These are phyloP conservation scores for Senna siamea DNA, from an alignment of 306 rosid species.

Conservation along the genomic window DNA sequence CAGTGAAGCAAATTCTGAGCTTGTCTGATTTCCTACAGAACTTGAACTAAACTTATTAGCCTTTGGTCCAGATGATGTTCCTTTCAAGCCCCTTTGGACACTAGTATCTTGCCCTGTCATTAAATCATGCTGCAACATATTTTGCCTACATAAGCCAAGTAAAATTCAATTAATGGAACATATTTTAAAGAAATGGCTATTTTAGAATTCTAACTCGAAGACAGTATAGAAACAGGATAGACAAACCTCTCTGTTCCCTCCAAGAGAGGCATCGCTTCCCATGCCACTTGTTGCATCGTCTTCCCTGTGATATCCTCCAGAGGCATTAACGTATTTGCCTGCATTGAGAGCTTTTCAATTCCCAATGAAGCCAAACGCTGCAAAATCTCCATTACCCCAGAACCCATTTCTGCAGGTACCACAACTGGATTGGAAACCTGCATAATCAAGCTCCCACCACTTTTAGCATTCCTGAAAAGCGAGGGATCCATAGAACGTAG, in stretches of 20 bases:
- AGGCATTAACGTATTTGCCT: conserved; percentile 89
- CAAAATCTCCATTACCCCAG: conserved; percentile 77
- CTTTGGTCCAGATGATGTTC: conserved; percentile 47
- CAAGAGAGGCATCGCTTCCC: conserved; percentile 72
- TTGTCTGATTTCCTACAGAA: conserved; percentile 46
- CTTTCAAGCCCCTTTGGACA: conserved; percentile 40
- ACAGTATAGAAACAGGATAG: conserved; percentile 24
- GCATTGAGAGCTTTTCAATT: conserved; percentile 93
- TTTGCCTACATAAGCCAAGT: conserved; percentile 56
- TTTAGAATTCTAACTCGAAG: conserved; percentile 10
- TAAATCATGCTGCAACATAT: conserved; percentile 51
- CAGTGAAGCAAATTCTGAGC: conserved; percentile 67
- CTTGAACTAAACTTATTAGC: conserved; percentile 45
- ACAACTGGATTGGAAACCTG: conserved; percentile 93
- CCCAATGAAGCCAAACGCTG: conserved; percentile 81
- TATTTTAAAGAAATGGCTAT: neutral
- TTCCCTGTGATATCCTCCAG: conserved; percentile 91
- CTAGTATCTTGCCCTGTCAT: conserved; percentile 44
- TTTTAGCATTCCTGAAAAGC: conserved; percentile 66
- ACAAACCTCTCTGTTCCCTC: conserved; percentile 68
- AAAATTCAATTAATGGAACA: conserved; percentile 29
- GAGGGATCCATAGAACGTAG: conserved; percentile 81
- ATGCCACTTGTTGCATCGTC: conserved; percentile 85
- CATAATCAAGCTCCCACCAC: conserved; percentile 73
- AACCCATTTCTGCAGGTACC: conserved; percentile 94